phyloP scores from a whole-genome alignment of 805 yeast species.

The Cyberlindnera nakhonratchasimensis region DNA sequence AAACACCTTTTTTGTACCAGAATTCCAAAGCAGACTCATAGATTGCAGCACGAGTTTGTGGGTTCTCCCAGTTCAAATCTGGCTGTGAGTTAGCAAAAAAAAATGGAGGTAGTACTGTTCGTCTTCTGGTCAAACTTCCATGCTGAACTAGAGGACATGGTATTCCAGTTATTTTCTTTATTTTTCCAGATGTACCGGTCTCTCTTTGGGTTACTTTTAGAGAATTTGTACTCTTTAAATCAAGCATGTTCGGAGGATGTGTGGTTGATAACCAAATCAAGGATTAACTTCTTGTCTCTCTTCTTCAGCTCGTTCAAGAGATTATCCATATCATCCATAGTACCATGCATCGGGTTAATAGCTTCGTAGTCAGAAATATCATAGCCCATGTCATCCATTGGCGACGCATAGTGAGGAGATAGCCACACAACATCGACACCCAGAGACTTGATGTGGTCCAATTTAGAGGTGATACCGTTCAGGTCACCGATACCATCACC shows the following conservation, averaged over 20 bases:
- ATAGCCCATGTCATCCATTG: conserved; percentile 62
- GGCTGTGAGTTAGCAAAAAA: conserved; percentile 55
- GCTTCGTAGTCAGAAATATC: conserved; percentile 53
- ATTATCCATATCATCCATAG: conserved; percentile 47
- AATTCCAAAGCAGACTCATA: conserved; percentile 46
- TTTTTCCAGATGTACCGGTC: conserved; percentile 59
- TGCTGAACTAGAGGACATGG: conserved; percentile 51
- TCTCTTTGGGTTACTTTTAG: conserved; percentile 50
- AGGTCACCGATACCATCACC: conserved; percentile 59
- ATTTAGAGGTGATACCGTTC: conserved; percentile 47
- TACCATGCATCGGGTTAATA: conserved; percentile 50
- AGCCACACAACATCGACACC: conserved; percentile 55
- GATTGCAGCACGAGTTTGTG: conserved; percentile 30
- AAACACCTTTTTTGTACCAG: conserved; percentile 55
- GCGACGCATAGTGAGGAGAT: conserved; percentile 55
- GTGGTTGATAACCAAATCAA: conserved; percentile 58
- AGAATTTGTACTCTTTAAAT: conserved; percentile 53
- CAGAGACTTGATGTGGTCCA: conserved; percentile 47
- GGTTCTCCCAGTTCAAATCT: conserved; percentile 59
- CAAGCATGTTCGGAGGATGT: conserved; percentile 53
- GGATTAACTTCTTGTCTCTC: conserved; percentile 48
- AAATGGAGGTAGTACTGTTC: conserved; percentile 53
- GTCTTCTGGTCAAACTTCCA: conserved; percentile 55
- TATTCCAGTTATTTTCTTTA: conserved; percentile 55
- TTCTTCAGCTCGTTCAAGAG: conserved; percentile 45